Percentiles rank a stretch among this genome's conserved stretches.
phyloP scores from a whole-genome alignment of 1,139 yeast species.

The Yamadazyma dendronema region DNA sequence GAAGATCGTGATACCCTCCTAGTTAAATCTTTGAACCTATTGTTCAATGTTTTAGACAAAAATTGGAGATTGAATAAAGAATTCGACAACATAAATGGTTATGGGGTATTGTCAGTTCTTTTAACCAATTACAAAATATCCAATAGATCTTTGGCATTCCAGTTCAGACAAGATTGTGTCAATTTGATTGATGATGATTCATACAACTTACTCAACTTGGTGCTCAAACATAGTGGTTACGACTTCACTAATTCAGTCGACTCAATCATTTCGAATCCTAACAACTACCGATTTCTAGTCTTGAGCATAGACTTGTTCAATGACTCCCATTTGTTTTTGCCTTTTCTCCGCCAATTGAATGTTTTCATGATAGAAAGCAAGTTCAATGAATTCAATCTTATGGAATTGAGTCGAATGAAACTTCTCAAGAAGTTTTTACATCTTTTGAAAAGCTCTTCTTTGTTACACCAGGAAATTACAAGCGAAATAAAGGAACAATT shows the following conservation, averaged over 20 bases:
- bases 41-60: slow-evolving; percentile 28
- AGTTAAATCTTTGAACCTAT: slow-evolving; percentile 21
- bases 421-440: slow-evolving; percentile 53
- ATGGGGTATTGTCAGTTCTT: slow-evolving; percentile 34
- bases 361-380: slow-evolving; percentile 52
- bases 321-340: slow-evolving; percentile 44
- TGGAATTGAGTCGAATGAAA: slow-evolving; percentile 52
- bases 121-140: slow-evolving; percentile 26
- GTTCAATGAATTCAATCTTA: slow-evolving; percentile 46
- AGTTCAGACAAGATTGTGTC: slow-evolving; percentile 2
- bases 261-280: slow-evolving; percentile 30
- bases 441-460: slow-evolving; percentile 38
- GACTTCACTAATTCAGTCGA: slow-evolving; percentile 23
- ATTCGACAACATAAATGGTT: slow-evolving; percentile 44
- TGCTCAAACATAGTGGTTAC: slow-evolving; percentile 27
- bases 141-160: slow-evolving; percentile 21
- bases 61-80: slow-evolving; percentile 42
- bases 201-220: slow-evolving; percentile 9
- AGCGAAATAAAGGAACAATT: slow-evolving; percentile 19
- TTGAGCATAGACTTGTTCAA: slow-evolving; percentile 36
- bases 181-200: slow-evolving; percentile 1
- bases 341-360: slow-evolving; percentile 54
- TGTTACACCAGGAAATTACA: slow-evolving; percentile 13
- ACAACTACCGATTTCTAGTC: slow-evolving; percentile 29
- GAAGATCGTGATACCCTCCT: slow-evolving; percentile 22